Conservation (phyloP, 139 green algal species). For the Trebouxia sp. region DNA sequence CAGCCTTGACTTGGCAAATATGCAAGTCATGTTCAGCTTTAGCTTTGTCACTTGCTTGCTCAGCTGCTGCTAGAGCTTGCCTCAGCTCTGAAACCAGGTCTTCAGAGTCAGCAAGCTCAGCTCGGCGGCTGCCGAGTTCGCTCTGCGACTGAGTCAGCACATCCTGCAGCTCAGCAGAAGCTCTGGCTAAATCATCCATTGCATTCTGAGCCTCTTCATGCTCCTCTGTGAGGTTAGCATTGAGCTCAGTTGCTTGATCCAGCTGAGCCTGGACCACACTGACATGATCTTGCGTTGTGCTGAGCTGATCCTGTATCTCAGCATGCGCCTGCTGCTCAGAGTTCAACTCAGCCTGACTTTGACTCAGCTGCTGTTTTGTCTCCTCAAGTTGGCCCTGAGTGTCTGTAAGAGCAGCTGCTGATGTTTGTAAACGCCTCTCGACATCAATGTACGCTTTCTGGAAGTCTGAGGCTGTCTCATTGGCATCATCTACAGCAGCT, state of each 20-base stretch:
- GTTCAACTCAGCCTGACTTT: neutral
- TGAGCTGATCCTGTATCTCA: neutral
- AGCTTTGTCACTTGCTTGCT: neutral
- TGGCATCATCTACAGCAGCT: neutral
- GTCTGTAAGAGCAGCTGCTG: neutral
- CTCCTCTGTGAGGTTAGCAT: slow-evolving; percentile 8
- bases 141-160: neutral
- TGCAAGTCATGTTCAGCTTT: neutral
- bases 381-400: neutral
- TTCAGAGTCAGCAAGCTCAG: slow-evolving; percentile 10
- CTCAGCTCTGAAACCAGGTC: neutral
- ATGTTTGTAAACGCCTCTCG: neutral
- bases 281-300: neutral
- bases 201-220: slow-evolving; percentile 6
- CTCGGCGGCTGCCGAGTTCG: neutral
- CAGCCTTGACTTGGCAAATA: neutral
- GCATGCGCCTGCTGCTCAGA: neutral
- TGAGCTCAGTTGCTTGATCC: slow-evolving; percentile 2
- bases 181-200: slow-evolving; percentile 18
- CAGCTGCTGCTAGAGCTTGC: neutral
- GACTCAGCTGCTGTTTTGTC: neutral
- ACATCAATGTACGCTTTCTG: neutral
- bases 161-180: neutral
- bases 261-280: slow-evolving; percentile 16
- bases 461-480: slow-evolving; percentile 19